Percentiles rank a stretch among this genome's conserved stretches.
These are phyloP conservation scores for Nannizzia gypsea DNA, from an alignment of 2,329 filamentous ascomycete species.

Conservation along the genomic window DNA sequence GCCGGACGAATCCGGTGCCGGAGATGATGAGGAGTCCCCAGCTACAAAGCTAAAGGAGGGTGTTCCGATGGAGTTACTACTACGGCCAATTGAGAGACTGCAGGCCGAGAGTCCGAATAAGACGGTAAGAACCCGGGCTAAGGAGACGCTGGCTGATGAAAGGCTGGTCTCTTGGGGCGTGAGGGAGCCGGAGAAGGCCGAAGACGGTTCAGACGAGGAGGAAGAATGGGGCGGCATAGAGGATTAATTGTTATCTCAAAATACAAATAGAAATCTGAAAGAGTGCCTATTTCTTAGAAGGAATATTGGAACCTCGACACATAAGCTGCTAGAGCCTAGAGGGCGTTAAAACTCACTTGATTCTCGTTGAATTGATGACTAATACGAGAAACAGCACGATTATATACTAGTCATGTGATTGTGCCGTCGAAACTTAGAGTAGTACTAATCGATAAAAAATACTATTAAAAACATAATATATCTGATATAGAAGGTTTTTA, in stretches of 20 bases:
- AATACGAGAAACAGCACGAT: too few relatives aligned
- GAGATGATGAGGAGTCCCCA: slow-evolving; percentile 22
- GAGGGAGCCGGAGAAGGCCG: slow-evolving; percentile 30
- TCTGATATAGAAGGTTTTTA: too few relatives aligned
- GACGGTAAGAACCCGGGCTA: slow-evolving; percentile 56
- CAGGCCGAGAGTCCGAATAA: slow-evolving; percentile 51
- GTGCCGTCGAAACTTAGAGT: too few relatives aligned
- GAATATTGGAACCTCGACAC: too few relatives aligned
- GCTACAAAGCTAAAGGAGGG: slow-evolving; percentile 25
- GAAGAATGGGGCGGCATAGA: slow-evolving; percentile 59
- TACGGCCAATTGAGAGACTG: slow-evolving; percentile 36
- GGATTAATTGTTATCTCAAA: not conserved
- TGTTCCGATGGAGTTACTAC: slow-evolving; percentile 30
- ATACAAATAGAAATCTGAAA: not conserved
- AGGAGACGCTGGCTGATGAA: slow-evolving; percentile 61
- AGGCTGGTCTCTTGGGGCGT: slow-evolving; percentile 53
- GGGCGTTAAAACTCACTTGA: too few relatives aligned
- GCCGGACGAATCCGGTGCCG: slow-evolving; percentile 26
- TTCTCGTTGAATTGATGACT: too few relatives aligned
- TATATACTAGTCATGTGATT: too few relatives aligned
- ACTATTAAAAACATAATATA: too few relatives aligned
- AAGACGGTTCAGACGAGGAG: slow-evolving; percentile 33
- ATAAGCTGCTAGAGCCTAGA: too few relatives aligned
- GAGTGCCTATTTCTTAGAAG: too few relatives aligned
- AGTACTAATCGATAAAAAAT: too few relatives aligned